Percentiles rank a stretch among this genome's conserved stretches.
Evolutionary conservation across 352 stramenopile species (phyloP).

Genomic region (Blastocystis sp.): DNA sequence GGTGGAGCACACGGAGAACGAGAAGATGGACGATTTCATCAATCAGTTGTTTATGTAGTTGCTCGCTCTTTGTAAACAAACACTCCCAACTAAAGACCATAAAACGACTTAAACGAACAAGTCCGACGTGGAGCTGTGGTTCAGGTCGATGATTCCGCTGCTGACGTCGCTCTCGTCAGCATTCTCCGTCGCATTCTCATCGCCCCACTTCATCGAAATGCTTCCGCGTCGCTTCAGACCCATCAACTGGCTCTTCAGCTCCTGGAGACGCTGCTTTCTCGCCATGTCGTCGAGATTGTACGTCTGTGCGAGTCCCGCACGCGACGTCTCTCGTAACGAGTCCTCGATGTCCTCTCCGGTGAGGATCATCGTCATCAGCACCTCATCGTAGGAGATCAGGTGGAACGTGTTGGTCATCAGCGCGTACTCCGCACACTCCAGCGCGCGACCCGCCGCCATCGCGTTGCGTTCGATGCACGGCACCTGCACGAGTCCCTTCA

Average conservation of each 20-base stretch:
- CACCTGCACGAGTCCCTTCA: constrained; percentile 60
- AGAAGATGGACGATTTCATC: constrained; percentile 55
- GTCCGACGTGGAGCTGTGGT: not conserved
- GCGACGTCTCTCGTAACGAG: constrained; percentile 21
- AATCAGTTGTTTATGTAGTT: constrained; percentile 49
- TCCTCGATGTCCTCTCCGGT: constrained; percentile 45
- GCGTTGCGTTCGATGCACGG: constrained; percentile 60
- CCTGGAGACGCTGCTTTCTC: constrained; percentile 18
- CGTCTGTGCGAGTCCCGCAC: constrained; percentile 35
- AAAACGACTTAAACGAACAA: not conserved
- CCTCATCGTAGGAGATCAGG: constrained; percentile 50
- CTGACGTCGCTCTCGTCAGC: not conserved
- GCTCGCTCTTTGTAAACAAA: not conserved
- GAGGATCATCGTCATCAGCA: constrained; percentile 49
- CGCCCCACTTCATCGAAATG: constrained; percentile 41
- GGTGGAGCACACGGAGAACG: constrained; percentile 49
- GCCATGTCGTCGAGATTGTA: constrained; percentile 56
- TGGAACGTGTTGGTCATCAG: constrained; percentile 48
- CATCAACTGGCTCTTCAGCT: constrained; percentile 23
- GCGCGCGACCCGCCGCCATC: constrained; percentile 58
- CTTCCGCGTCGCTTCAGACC: not conserved
- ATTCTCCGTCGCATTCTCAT: constrained; percentile 4
- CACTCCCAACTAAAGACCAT: not conserved
- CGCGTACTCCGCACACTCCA: constrained; percentile 57
- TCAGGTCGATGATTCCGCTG: not conserved